Base-by-base conservation (phyloP, 257 asterid genomes). In the Perilla frutescens region DNA sequence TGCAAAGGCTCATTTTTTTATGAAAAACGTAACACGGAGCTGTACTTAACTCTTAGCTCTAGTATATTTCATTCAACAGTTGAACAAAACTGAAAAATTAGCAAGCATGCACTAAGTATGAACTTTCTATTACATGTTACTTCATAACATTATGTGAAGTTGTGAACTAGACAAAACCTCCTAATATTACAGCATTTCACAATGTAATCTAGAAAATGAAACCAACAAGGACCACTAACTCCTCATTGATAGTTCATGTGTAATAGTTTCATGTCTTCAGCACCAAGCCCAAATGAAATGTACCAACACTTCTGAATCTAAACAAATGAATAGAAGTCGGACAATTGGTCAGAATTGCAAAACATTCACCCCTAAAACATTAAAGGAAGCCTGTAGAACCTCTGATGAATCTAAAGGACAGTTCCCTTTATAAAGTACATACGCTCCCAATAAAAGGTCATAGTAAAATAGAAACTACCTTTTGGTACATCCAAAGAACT, bases 311-410 rank as follows among this genome's bases (percentile, higher is more conserved):
- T 72, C 29, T 34, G 59, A 39, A 63, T 54, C 67, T 64, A 44
- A 71, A 29, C 49, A 45, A 13, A 39, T 11, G 10, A 57, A 66
- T 13, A 12, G 12, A 13, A 9, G 4, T 45, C 32, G 29, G 11
- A 55, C n/a, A 54, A 5, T 6, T 48, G 20, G 11, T 49, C 68
- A 40, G 40, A 70, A n/a, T 36, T 15, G 12, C 40, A 43, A 8
- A 36, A 49, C 13, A 6, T 37, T 47, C 26, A 34, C 9, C 62
- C 49, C 5, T 20, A 62, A 39, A n/a, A 8, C 62, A 67, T 34
- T 15, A 55, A 61, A 36, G 54, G 58, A 54, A 68, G 53, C 15
- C 62, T 51, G 66, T 70, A 50, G 32, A 47, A 44, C 14, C 48
- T 45, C 55, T 2, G 57, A 66, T 4, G 58, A 66, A 66, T 26